Evolutionary conservation across 495 filamentous ascomycete species (phyloP).

Genomic region (Cryomyces minteri): DNA sequence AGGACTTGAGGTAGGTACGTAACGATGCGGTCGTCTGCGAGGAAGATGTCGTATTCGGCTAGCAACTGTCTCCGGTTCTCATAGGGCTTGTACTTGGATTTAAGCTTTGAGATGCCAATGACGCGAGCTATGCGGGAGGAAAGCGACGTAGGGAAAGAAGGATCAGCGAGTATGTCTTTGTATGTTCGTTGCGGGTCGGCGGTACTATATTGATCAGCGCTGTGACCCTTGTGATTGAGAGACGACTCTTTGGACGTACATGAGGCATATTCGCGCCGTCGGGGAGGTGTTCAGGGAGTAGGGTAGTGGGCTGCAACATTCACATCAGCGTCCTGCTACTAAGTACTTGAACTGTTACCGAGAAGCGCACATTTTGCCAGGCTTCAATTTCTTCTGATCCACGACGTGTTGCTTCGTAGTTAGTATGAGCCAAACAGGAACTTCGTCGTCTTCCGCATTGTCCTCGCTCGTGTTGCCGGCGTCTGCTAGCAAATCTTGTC

Average conservation of each 20-base stretch:
- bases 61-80: slow-evolving; percentile 73
- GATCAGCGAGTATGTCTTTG: slow-evolving; percentile 67
- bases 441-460: slow-evolving; percentile 33
- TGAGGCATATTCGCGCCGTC: slow-evolving; percentile 58
- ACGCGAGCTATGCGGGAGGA: slow-evolving; percentile 59
- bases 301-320: slow-evolving; percentile 30
- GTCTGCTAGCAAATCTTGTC: slow-evolving; percentile 39
- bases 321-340: background rate
- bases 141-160: slow-evolving; percentile 55
- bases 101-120: slow-evolving; percentile 66
- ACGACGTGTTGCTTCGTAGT: slow-evolving; percentile 80
- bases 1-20: slow-evolving; percentile 56
- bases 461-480: slow-evolving; percentile 12
- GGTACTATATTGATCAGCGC: slow-evolving; percentile 15
- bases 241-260: slow-evolving; percentile 12
- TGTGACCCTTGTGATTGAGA: too few relatives aligned
- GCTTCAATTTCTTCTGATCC: slow-evolving; percentile 30
- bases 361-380: background rate
- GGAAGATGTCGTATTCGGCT: slow-evolving; percentile 69
- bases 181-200: slow-evolving; percentile 74
- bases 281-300: slow-evolving; percentile 48
- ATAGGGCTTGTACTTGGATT: slow-evolving; percentile 68
- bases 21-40: slow-evolving; percentile 69
- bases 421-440: slow-evolving; percentile 63
- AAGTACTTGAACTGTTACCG: background rate